A percentile compares a stretch with the other conserved stretches of the same genome.
Conservation (phyloP, 1,139 yeast genomes). For the Hanseniaspora sp. region DNA sequence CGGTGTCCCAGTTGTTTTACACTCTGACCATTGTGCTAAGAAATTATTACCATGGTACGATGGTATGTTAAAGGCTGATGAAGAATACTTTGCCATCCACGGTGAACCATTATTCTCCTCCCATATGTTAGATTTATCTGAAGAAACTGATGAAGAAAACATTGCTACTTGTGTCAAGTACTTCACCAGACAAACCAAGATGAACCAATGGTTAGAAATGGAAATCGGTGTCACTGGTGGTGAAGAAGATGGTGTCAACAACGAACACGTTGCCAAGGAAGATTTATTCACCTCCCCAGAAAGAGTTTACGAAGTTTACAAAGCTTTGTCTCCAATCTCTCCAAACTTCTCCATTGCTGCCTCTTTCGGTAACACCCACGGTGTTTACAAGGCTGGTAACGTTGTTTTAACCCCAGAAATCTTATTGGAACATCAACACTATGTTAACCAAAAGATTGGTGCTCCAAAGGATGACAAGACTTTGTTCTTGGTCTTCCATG, state of each 20-base stretch:
- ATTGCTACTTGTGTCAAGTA: constrained; percentile 88
- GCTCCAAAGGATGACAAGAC: constrained; percentile 54
- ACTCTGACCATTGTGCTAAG: constrained; percentile 98
- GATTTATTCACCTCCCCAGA: constrained; percentile 90
- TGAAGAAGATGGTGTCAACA: constrained; percentile 99
- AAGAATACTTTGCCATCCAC: constrained; percentile 70
- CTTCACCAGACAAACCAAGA: constrained; percentile 86
- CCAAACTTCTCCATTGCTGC: constrained; percentile 99
- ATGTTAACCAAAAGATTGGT: constrained; percentile 56
- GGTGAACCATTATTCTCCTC: constrained; percentile 97
- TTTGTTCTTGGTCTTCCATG: constrained; percentile 97
- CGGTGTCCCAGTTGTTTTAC: constrained; percentile 93
- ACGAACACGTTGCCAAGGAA: constrained; percentile 81
- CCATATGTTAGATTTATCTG: constrained; percentile 97
- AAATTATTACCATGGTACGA: constrained; percentile 97
- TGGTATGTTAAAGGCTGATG: constrained; percentile 95
- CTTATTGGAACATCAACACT: constrained; percentile 90
- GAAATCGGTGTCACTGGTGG: constrained; percentile 99
- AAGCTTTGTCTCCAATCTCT: constrained; percentile 81
- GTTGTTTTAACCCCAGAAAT: constrained; percentile 87
- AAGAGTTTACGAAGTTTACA: constrained; percentile 83
- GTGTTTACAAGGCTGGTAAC: constrained; percentile 99
- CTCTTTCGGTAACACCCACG: constrained; percentile 98
- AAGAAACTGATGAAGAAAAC: constrained; percentile 93
- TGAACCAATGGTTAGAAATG: constrained; percentile 98